A percentile compares a stretch with the other conserved stretches of the same genome.
These are phyloP conservation scores for Raddia guianensis DNA, from an alignment of 176 grass and related monocot species.

Conservation along the genomic window DNA sequence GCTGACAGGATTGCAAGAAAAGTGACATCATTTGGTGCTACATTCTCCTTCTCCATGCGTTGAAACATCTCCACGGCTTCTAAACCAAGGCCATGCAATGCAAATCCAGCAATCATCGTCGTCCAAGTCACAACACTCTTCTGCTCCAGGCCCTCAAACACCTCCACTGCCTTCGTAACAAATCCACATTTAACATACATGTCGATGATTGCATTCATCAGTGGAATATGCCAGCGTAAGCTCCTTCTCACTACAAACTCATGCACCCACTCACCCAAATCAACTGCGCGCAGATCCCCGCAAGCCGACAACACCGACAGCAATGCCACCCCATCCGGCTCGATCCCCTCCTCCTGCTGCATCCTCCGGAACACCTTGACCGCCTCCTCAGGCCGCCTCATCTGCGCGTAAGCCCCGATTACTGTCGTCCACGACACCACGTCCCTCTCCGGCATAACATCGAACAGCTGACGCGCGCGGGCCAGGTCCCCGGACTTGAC, in stretches of 20 bases:
- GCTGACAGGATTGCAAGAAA: conserved; percentile 73
- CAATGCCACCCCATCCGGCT: conserved; percentile 66
- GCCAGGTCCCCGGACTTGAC: conserved; percentile 53
- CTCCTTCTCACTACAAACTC: conserved; percentile 42
- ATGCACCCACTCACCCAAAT: conserved; percentile 84
- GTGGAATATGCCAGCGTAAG: conserved; percentile 40
- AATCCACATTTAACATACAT: conserved; percentile 81
- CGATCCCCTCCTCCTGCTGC: conserved; percentile 66
- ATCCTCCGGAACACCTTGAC: conserved; percentile 69
- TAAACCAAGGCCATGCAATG: conserved; percentile 63
- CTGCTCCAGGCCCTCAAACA: conserved; percentile 69
- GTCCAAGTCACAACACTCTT: conserved; percentile 74
- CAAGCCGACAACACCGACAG: conserved; percentile 69
- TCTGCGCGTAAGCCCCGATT: conserved; percentile 56
- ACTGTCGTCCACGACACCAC: conserved; percentile 73
- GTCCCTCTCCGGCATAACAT: conserved; percentile 65
- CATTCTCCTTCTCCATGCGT: conserved; percentile 69
- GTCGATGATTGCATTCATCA: conserved; percentile 80
- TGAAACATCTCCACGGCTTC: conserved; percentile 69
- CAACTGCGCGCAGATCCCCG: conserved; percentile 60
- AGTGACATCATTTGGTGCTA: conserved; percentile 64
- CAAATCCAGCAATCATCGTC: conserved; percentile 69
- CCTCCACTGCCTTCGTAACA: conserved; percentile 56
- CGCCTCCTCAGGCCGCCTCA: conserved; percentile 58
- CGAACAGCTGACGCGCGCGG: conserved; percentile 53